These are phyloP conservation scores for Mucor racemosus DNA, from an alignment of 371 early-diverging fungal species.

Conservation along the genomic window DNA sequence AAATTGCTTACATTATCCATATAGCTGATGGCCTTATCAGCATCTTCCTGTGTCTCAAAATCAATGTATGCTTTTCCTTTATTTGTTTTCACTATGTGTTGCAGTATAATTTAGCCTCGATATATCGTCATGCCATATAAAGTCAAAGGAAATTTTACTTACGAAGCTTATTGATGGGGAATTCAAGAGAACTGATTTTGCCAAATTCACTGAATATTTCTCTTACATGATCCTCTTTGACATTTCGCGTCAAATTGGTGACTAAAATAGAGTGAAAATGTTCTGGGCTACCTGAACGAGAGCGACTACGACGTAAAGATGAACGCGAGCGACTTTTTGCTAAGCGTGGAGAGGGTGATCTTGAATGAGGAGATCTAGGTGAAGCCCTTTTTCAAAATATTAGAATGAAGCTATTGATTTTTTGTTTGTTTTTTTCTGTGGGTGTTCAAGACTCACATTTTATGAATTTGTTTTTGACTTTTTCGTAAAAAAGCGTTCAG, in stretches of 20 bases:
- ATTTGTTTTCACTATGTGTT: slow-evolving; percentile 50
- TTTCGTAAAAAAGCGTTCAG: not conserved
- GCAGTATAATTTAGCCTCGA: not conserved
- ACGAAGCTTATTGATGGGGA: slow-evolving; percentile 52
- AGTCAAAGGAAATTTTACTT: slow-evolving; percentile 13
- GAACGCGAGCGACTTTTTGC: slow-evolving; percentile 29
- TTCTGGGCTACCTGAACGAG: slow-evolving; percentile 28
- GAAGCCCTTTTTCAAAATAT: slow-evolving; percentile 16
- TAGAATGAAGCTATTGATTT: not conserved
- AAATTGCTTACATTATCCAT: slow-evolving; percentile 55
- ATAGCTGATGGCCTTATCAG: slow-evolving; percentile 55
- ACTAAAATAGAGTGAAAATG: slow-evolving; percentile 31
- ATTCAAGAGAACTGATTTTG: slow-evolving; percentile 37
- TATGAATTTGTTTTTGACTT: not conserved
- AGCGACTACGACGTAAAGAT: slow-evolving; percentile 16
- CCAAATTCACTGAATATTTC: slow-evolving; percentile 57
- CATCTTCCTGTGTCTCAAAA: slow-evolving; percentile 59
- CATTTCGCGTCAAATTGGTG: slow-evolving; percentile 51
- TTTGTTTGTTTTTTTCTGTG: not conserved
- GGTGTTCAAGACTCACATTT: not conserved
- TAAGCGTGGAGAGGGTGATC: slow-evolving; percentile 27
- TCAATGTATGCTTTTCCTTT: slow-evolving; percentile 61
- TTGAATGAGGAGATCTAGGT: slow-evolving; percentile 28
- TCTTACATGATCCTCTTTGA: slow-evolving; percentile 47
- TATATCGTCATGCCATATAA: no score